Evolutionary conservation across 495 filamentous ascomycete species (phyloP), one percentile per base, ranked within the genome.

Genomic region (Lasiosphaeris hirsuta): DNA sequence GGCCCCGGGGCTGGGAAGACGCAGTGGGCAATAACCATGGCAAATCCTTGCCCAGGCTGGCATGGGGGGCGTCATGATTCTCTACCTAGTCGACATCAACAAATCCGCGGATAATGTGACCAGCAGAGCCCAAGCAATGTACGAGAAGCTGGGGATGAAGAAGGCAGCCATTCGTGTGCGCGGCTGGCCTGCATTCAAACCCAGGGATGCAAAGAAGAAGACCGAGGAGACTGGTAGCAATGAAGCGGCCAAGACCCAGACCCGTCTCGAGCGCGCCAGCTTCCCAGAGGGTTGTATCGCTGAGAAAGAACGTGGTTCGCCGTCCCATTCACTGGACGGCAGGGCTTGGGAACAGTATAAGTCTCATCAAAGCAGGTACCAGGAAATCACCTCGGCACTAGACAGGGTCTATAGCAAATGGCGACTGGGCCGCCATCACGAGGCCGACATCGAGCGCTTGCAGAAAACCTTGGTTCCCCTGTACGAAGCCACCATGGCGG

Each of bases 71-170:
- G 55, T 44, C 34, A 66, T 57, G 15, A 56, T 67, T 39, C 56
- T 71, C 7, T 68, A 60, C 44, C 44, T 68, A 1, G 35, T 71
- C 14, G 68, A 71, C 34, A 65, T 71, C 51, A 68, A 68, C 58
- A 58, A 52, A 17, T 51, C 65, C 1, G 45, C 60, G 1, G 63
- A 63, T 34, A 60, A 65, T 35, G 61, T 51, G 9, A 51, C 60
- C 34, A 39, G 58, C 7, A 54, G 61, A 45, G 34, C 58, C 6
- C 51, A 45, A 0, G 49, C 43, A 37, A 38, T 63, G 1, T 64
- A 62, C 39, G 18, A 60, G 3, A 56, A 59, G 0, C 30, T 58
- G 0, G 65, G 65, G 15, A 37, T 64, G 47, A 59, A 62, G 13
- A 63, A 63, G 36, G 36, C 35, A 0, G 59, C 63, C 43, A 54